A percentile compares a stretch with the other conserved stretches of the same genome.
Conservation (phyloP, 805 yeast genomes). For the Candida krabiensis region DNA sequence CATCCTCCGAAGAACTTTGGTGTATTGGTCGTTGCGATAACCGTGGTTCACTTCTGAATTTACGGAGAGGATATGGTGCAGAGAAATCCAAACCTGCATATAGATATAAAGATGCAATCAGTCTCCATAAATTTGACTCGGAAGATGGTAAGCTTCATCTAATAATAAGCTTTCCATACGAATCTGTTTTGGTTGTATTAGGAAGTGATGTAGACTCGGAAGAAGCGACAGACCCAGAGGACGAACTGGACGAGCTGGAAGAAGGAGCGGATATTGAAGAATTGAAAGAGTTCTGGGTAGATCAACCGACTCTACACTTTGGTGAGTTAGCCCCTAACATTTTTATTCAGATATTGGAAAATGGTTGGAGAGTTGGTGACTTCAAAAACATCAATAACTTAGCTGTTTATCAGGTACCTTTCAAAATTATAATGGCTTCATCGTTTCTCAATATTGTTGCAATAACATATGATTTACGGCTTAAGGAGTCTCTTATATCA, state of each 20-base stretch:
- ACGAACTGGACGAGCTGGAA: conserved; percentile 7
- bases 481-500: conserved; percentile 2
- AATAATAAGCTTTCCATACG: conserved; percentile 13
- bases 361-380: conserved; percentile 24
- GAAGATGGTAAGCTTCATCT: conserved; percentile 9
- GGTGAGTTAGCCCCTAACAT: conserved; percentile 4
- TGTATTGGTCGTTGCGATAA: conserved; percentile 26
- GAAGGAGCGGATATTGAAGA: conserved; percentile 10
- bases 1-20: conserved; percentile 32
- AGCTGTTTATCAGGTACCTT: conserved; percentile 10
- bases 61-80: conserved; percentile 26
- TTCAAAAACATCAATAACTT: conserved; percentile 9
- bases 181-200: conserved; percentile 14
- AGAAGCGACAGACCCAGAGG: conserved; percentile 3
- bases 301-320: conserved; percentile 17
- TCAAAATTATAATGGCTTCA: conserved; percentile 17
- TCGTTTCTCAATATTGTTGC: conserved; percentile 11
- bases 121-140: conserved; percentile 13
- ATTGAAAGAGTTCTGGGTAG: conserved; percentile 10
- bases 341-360: conserved; percentile 22
- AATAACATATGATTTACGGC: conserved; percentile 16
- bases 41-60: conserved; percentile 25
- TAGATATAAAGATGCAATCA: conserved; percentile 14
- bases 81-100: conserved; percentile 17
- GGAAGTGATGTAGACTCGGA: conserved; percentile 2